Percentiles rank a stretch among this genome's conserved stretches.
Evolutionary conservation across 2,329 filamentous ascomycete genomes (phyloP).

Genomic region (Fusarium drepaniforme): DNA sequence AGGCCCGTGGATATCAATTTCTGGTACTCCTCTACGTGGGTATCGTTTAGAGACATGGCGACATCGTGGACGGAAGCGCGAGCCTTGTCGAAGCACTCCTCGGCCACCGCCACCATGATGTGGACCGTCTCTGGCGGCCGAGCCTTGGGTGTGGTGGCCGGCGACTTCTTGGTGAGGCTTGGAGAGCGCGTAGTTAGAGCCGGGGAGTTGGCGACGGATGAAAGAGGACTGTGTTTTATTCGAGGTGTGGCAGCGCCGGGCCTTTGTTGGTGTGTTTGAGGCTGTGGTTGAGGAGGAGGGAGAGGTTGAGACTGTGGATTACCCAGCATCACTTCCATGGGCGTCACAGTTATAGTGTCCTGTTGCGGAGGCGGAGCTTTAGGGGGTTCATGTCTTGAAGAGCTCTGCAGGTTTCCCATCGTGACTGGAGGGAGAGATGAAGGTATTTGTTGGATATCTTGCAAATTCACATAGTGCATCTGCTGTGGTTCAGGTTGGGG

Average conservation of each 20-base stretch:
- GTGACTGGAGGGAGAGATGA: slow-evolving; percentile 40
- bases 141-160: slow-evolving; percentile 55
- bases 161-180: slow-evolving; percentile 56
- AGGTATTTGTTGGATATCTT: slow-evolving; percentile 52
- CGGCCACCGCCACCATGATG: slow-evolving; percentile 77
- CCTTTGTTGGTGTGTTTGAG: slow-evolving; percentile 35
- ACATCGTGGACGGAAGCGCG: slow-evolving; percentile 64
- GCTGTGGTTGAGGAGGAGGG: slow-evolving; percentile 24
- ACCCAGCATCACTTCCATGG: slow-evolving; percentile 42
- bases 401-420: slow-evolving; percentile 40
- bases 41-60: slow-evolving; percentile 51
- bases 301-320: slow-evolving; percentile 24
- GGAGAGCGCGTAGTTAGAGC: slow-evolving; percentile 55
- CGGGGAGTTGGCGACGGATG: slow-evolving; percentile 57
- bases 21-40: slow-evolving; percentile 74
- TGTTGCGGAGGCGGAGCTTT: slow-evolving; percentile 28
- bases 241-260: slow-evolving; percentile 39
- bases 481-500: slow-evolving; percentile 41
- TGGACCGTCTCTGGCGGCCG: slow-evolving; percentile 64
- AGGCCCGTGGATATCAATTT: slow-evolving; percentile 79
- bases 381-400: slow-evolving; percentile 21
- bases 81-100: slow-evolving; percentile 80
- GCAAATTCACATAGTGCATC: slow-evolving; percentile 53
- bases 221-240: slow-evolving; percentile 53
- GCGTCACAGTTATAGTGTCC: slow-evolving; percentile 36